Base-by-base conservation (phyloP, 179 eudicot genomes). In the Silene vulgaris region DNA sequence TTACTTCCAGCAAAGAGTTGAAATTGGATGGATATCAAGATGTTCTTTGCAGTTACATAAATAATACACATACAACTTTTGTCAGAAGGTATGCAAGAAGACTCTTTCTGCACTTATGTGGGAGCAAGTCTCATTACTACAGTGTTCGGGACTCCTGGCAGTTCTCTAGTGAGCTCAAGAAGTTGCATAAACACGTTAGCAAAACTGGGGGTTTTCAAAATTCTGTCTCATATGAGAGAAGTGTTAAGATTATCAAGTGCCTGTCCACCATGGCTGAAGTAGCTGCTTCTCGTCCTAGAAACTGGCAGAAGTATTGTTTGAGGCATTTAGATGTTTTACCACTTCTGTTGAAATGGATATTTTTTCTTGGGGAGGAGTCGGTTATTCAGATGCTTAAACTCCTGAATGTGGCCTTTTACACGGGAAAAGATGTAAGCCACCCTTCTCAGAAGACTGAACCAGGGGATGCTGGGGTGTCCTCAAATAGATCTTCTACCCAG, bases 21-120 rank as follows among this genome's bases (percentile, higher is more conserved):
- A 96, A 96, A 82, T 86, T 96, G 70, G 99, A 96, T 76, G 99
- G 94, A 28, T 93, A 96, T 84, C 98, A 96, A 90, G 99, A 96
- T 88, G 92, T 93, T 80, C 88, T 96, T 30, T 96, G 99, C 89
- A 93, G 94, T 82, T 96, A 96, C 82, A 93, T 96, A 78, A 96
- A 93, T 81, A 96, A 96, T 82, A 87, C 92, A 21, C 85, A 91
- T 73, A 96, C 98, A 40, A 76, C 92, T 60, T 96, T 89, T 75
- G 90, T 96, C 63, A 87, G 99, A 79, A 88, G 99, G 84, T 93
- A 91, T 78, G 98, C 99, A 0, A 91, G 99, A 85, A 82, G 98
- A 81, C 94, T 96, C 65, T 93, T 96, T 82, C 88, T 96, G 84
- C 99, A 96, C 82, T 78, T 96, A 30, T 96, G 99, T 88, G 99